Conservation (phyloP, 495 filamentous ascomycete genomes). For the Friedmanniomyces endolithicus region DNA sequence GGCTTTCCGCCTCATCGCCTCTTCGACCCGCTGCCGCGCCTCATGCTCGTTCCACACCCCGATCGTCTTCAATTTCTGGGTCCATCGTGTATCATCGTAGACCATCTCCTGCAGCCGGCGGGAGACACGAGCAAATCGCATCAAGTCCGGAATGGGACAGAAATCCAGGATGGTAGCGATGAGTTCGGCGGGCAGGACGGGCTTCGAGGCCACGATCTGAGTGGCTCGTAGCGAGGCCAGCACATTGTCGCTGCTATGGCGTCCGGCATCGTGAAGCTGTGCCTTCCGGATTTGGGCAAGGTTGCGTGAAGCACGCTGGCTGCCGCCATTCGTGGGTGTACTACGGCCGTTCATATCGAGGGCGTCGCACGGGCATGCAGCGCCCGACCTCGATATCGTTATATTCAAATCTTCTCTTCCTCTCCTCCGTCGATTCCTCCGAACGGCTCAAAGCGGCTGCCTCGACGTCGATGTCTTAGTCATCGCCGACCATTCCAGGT, state of each 20-base stretch:
- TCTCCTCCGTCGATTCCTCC: no score
- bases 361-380: no score
- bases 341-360: constrained; percentile 9
- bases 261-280: constrained; percentile 1
- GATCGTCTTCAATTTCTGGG: constrained; percentile 69
- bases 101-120: constrained; percentile 94
- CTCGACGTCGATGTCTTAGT: not conserved
- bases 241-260: constrained; percentile 27
- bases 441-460: no score
- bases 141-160: constrained; percentile 67
- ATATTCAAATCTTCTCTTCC: not conserved
- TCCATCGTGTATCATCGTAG: constrained; percentile 95
- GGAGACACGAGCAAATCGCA: constrained; percentile 78
- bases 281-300: constrained; percentile 5
- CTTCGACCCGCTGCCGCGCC: constrained; percentile 66
- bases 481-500: not conserved
- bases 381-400: no score
- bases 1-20: constrained; percentile 52
- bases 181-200: constrained; percentile 78
- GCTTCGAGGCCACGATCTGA: constrained; percentile 60
- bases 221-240: constrained; percentile 63
- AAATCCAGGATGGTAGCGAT: constrained; percentile 79
- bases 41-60: constrained; percentile 87
- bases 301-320: not conserved
- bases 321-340: not conserved